Conservation (phyloP, 176 grass and related monocot genomes). For the Eleusine indica region DNA sequence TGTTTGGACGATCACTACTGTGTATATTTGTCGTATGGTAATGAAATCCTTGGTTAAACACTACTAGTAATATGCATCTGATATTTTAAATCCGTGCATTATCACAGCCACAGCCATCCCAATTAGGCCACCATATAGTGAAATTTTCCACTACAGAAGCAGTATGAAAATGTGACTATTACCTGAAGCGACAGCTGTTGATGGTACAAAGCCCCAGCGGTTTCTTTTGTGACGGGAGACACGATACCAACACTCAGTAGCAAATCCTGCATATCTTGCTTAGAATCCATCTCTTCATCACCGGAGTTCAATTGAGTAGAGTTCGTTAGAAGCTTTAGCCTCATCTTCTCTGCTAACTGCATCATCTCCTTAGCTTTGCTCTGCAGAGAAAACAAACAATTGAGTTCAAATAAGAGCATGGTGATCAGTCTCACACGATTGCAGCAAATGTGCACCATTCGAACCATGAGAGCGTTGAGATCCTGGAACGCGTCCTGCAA, state of each 20-base stretch:
- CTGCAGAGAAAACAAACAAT: constrained; percentile 38
- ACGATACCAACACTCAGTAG: constrained; percentile 87
- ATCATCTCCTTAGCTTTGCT: constrained; percentile 99
- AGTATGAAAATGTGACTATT: constrained; percentile 21
- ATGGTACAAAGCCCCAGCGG: constrained; percentile 95
- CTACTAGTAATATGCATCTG: neutral
- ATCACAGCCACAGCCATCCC: neutral
- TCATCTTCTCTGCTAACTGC: constrained; percentile 94
- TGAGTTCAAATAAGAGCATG: constrained; percentile 26
- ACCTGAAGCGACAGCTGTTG: constrained; percentile 94
- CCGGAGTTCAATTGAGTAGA: constrained; percentile 61
- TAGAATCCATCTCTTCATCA: constrained; percentile 94
- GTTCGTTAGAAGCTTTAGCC: constrained; percentile 78
- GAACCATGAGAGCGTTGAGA: constrained; percentile 96
- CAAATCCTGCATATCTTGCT: constrained; percentile 99
- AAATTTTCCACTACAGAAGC: neutral
- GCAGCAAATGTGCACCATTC: neutral
- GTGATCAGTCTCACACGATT: neutral
- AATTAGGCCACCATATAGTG: neutral
- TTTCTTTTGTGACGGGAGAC: constrained; percentile 96
- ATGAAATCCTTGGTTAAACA: neutral
- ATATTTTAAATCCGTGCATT: neutral
- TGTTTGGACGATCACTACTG: neutral
- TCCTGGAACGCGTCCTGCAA: constrained; percentile 98
- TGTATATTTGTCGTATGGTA: neutral